phyloP scores from a whole-genome alignment of 441 rosid species.

The Erysimum cheiri region DNA sequence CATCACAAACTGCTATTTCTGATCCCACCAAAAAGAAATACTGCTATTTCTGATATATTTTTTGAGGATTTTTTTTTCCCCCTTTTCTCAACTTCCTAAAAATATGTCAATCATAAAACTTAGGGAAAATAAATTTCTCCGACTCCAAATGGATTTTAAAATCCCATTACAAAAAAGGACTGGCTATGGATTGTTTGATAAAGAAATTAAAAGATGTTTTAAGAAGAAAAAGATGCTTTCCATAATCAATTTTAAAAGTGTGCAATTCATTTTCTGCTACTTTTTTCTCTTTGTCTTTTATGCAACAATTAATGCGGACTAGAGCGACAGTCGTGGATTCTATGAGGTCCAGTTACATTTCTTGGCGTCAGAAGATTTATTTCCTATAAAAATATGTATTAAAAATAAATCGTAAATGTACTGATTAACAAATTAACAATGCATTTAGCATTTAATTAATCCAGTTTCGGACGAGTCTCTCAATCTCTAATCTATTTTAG shows the following conservation, averaged over 20 bases:
- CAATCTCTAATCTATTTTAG: background rate
- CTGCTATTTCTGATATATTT: slow-evolving; percentile 4
- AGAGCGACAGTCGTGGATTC: slow-evolving; percentile 46
- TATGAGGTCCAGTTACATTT: slow-evolving; percentile 48
- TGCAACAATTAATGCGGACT: slow-evolving; percentile 35
- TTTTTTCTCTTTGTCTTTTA: slow-evolving; percentile 30
- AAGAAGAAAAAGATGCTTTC: slow-evolving; percentile 27
- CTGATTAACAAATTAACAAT: background rate
- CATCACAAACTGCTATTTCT: slow-evolving; percentile 6
- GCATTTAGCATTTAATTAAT: background rate
- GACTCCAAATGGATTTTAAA: background rate
- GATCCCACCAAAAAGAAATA: too few species aligned
- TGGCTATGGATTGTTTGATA: slow-evolving; percentile 21
- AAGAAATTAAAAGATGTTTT: background rate
- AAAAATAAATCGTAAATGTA: background rate
- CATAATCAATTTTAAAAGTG: slow-evolving; percentile 21
- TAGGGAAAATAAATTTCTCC: background rate
- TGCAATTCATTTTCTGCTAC: slow-evolving; percentile 34
- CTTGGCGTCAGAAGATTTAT: slow-evolving; percentile 30
- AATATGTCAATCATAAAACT: background rate
- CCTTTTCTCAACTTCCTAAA: background rate
- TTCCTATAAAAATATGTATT: too few species aligned
- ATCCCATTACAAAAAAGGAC: slow-evolving; percentile 12
- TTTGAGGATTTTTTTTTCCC: too few species aligned
- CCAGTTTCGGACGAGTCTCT: slow-evolving; percentile 7